These are phyloP conservation scores for Cinnamomum micranthum DNA, from an alignment of 164 flowering plant genomes.

Conservation along the genomic window DNA sequence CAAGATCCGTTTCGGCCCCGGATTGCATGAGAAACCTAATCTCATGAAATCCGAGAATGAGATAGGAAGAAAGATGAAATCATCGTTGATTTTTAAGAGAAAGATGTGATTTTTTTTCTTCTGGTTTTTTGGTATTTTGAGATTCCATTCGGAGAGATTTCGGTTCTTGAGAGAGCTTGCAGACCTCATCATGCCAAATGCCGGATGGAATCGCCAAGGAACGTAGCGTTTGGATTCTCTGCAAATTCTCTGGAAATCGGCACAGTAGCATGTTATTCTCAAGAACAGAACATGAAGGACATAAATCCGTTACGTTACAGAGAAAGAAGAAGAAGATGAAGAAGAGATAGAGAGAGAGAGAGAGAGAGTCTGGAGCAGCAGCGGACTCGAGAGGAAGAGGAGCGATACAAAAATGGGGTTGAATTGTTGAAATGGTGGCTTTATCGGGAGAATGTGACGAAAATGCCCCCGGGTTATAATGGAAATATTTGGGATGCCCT, in stretches of 20 bases:
- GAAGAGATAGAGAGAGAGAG: neutral
- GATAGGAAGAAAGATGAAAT: neutral
- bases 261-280: conserved; percentile 5
- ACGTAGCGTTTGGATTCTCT: neutral
- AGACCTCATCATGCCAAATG: conserved; percentile 24
- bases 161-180: conserved; percentile 3
- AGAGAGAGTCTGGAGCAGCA: neutral
- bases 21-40: conserved; percentile 5
- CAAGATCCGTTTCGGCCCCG: neutral
- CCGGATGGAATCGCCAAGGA: conserved; percentile 5
- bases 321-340: neutral
- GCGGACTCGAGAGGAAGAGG: neutral
- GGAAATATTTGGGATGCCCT: conserved; percentile 1
- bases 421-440: conserved; percentile 6
- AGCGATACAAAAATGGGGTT: conserved; percentile 12
- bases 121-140: neutral
- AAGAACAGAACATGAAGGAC: conserved; percentile 1
- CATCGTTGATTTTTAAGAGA: conserved; percentile 1
- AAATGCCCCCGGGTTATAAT: neutral
- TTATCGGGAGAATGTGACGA: conserved; percentile 5
- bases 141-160: neutral
- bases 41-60: neutral
- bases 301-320: conserved; percentile 1
- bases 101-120: neutral
- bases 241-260: neutral